Conservation (phyloP, 257 asterid species). For the Capsicum chinense region DNA sequence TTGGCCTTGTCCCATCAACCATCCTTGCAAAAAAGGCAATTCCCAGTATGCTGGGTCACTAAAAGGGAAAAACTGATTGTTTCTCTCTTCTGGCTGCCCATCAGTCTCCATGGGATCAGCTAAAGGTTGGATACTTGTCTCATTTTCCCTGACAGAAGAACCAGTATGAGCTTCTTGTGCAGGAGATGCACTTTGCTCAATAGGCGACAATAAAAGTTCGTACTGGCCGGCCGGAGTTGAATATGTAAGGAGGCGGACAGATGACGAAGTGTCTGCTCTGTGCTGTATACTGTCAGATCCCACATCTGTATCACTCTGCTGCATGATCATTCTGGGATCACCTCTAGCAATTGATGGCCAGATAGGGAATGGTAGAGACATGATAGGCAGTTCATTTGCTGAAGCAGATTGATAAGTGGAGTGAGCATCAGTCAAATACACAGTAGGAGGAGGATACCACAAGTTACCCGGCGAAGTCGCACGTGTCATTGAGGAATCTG, state of each 20-base stretch:
- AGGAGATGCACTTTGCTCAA: constrained; percentile 62
- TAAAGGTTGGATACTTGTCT: constrained; percentile 51
- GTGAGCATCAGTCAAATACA: constrained; percentile 80
- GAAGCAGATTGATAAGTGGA: constrained; percentile 61
- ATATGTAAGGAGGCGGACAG: constrained; percentile 82
- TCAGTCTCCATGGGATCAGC: constrained; percentile 78
- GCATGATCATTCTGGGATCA: constrained; percentile 54
- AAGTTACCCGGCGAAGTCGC: constrained; percentile 89
- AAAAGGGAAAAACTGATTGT: constrained; percentile 73
- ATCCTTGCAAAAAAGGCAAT: constrained; percentile 90
- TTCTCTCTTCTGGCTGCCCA: constrained; percentile 61
- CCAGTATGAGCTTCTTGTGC: constrained; percentile 58
- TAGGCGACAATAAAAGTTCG: constrained; percentile 80
- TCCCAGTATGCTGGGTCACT: constrained; percentile 94
- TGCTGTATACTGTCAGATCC: constrained; percentile 52
- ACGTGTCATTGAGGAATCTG: constrained; percentile 87
- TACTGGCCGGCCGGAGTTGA: constrained; percentile 96
- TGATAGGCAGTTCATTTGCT: constrained; percentile 69
- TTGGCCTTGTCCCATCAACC: constrained; percentile 96
- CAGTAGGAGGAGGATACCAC: constrained; percentile 89
- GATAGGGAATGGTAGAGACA: constrained; percentile 76
- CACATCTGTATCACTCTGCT: constrained; percentile 50
- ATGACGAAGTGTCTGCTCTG: constrained; percentile 66
- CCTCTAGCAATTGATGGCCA: constrained; percentile 74
- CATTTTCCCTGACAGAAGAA: constrained; percentile 53